A percentile compares a stretch with the other conserved stretches of the same genome.
These are phyloP conservation scores for Gossypium schwendimanii DNA, from an alignment of 441 rosid genomes.

Conservation along the genomic window DNA sequence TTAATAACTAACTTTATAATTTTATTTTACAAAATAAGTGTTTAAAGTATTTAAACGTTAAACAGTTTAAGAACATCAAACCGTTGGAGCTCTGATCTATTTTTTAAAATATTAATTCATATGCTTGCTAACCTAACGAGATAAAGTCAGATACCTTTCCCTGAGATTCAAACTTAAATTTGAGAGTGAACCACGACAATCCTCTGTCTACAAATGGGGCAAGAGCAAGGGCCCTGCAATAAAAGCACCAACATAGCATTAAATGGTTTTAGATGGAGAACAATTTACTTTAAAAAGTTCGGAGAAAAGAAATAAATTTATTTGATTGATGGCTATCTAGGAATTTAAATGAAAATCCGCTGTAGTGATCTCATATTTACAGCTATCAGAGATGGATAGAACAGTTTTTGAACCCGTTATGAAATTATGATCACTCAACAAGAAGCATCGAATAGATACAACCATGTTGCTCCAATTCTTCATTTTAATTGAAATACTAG, in stretches of 20 bases:
- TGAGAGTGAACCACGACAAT: constrained; percentile 68
- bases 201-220: constrained; percentile 83
- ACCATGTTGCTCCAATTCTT: background rate
- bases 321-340: background rate
- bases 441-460: background rate
- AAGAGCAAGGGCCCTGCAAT: constrained; percentile 78
- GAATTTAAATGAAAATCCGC: background rate
- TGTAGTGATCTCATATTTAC: background rate
- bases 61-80: too few species aligned
- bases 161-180: constrained; percentile 58
- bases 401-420: background rate
- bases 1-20: too few species aligned
- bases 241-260: background rate
- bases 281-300: background rate
- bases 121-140: background rate
- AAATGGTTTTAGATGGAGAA: background rate
- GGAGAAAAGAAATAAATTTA: background rate
- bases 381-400: background rate
- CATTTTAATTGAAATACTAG: background rate
- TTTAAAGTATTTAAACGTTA: too few species aligned
- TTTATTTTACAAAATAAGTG: too few species aligned
- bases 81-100: background rate
- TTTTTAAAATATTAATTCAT: background rate
- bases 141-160: constrained; percentile 48
- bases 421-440: background rate